Percentiles rank a stretch among this genome's conserved stretches.
These are phyloP conservation scores for Colletotrichum sojae DNA, from an alignment of 2,329 filamentous ascomycete genomes.

Conservation along the genomic window DNA sequence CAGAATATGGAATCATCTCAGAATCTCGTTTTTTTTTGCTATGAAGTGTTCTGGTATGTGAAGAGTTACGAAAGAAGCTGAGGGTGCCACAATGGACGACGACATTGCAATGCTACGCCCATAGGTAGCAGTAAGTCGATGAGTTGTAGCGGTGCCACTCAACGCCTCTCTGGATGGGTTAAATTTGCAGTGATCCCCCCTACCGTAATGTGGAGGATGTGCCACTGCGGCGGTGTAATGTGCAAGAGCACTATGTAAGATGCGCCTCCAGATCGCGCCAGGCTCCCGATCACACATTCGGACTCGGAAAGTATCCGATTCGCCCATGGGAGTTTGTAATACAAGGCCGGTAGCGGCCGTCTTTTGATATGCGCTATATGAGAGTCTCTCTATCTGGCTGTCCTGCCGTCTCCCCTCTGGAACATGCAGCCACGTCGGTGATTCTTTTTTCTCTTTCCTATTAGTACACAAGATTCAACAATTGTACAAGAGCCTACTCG, in stretches of 20 bases:
- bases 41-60: not conserved
- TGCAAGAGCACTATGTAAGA: too few relatives aligned
- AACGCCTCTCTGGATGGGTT: too few relatives aligned
- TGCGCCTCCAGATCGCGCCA: too few relatives aligned
- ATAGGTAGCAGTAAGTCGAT: too few relatives aligned
- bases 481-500: conserved; percentile 30
- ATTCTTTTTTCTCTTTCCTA: conserved; percentile 3
- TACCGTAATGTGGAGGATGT: too few relatives aligned
- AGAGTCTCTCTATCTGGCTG: conserved; percentile 26
- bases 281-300: not conserved
- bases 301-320: not conserved
- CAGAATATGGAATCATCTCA: conserved; percentile 11
- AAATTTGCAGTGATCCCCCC: too few relatives aligned
- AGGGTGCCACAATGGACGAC: too few relatives aligned
- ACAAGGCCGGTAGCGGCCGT: conserved; percentile 18
- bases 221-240: too few relatives aligned
- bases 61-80: not conserved
- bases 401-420: not conserved
- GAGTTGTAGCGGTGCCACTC: too few relatives aligned
- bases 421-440: conserved; percentile 3
- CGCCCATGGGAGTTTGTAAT: not conserved
- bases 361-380: conserved; percentile 16
- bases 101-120: too few relatives aligned
- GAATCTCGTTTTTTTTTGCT: not conserved
- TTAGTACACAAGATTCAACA: conserved; percentile 25